A percentile compares a stretch with the other conserved stretches of the same genome.
These are phyloP conservation scores for Pogostemon cablin DNA, from an alignment of 257 asterid species.

Conservation along the genomic window DNA sequence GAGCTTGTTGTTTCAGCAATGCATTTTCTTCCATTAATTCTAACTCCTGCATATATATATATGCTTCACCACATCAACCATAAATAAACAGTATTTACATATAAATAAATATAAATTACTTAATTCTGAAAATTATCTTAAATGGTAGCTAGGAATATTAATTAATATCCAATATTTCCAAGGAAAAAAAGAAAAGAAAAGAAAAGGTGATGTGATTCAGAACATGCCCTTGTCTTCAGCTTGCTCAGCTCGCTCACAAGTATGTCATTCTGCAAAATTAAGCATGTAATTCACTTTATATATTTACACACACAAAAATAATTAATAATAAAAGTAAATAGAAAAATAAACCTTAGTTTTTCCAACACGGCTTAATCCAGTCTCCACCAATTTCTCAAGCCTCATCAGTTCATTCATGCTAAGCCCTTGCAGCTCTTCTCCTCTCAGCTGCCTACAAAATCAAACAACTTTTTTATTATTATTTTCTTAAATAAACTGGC, in stretches of 20 bases:
- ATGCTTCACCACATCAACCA: no score
- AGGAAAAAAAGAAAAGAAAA: neutral
- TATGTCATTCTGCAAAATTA: constrained; percentile 54
- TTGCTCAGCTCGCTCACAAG: constrained; percentile 51
- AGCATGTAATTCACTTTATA: neutral
- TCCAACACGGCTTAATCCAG: constrained; percentile 55
- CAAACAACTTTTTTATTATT: neutral
- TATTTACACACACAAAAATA: neutral
- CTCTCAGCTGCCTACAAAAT: constrained; percentile 58
- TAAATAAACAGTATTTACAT: neutral
- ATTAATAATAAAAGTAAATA: neutral
- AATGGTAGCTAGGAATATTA: neutral
- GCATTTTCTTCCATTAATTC: constrained; percentile 58
- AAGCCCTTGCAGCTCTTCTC: constrained; percentile 78
- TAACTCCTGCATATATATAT: constrained; percentile 50
- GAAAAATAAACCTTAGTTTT: constrained; percentile 48
- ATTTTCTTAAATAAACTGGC: neutral
- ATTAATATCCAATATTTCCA: neutral
- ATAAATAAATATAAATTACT: no score
- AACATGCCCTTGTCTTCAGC: constrained; percentile 66
- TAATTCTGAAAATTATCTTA: no score
- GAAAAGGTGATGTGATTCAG: neutral
- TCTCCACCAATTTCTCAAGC: constrained; percentile 65
- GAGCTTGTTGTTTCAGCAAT: constrained; percentile 49
- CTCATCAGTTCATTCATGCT: constrained; percentile 58